phyloP scores from a whole-genome alignment of 768 basidiomycete genomes.

The Hirschioporus abietinus region DNA sequence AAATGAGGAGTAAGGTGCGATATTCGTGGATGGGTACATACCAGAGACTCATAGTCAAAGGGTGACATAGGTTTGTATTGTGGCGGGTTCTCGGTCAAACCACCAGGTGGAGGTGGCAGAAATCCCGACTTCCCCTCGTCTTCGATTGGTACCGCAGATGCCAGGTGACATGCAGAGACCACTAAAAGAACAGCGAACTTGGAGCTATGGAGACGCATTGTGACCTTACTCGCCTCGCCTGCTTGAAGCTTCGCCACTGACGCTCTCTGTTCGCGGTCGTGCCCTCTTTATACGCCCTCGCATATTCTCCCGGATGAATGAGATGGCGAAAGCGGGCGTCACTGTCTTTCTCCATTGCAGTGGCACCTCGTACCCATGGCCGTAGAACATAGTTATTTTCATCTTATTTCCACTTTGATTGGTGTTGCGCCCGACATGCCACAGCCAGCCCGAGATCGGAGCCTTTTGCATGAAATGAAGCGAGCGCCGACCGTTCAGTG shows the following conservation, averaged over 20 bases:
- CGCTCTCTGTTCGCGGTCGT: neutral
- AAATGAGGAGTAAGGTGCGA: neutral
- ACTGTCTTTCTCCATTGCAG: neutral
- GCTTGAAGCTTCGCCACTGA: neutral
- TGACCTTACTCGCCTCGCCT: neutral
- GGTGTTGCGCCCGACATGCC: neutral
- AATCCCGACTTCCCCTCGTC: neutral
- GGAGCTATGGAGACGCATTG: neutral
- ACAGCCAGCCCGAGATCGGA: neutral
- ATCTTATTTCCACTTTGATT: neutral
- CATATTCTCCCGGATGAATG: neutral
- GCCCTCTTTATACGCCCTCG: neutral
- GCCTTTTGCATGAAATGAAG: neutral
- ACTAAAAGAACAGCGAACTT: neutral
- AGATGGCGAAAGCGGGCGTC: neutral
- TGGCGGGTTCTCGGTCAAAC: constrained; percentile 22
- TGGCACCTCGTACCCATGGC: neutral
- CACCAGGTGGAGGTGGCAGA: constrained; percentile 17
- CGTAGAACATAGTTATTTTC: neutral
- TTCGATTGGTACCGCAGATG: neutral
- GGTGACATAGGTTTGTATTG: constrained; percentile 33
- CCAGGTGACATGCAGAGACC: neutral
- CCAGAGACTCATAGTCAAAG: constrained; percentile 49
- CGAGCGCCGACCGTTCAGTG: neutral
- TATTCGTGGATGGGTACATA: constrained; percentile 11